Evolutionary conservation across 1,284 basidiomycete species (phyloP).

Genomic region (Tilletia setariae): DNA sequence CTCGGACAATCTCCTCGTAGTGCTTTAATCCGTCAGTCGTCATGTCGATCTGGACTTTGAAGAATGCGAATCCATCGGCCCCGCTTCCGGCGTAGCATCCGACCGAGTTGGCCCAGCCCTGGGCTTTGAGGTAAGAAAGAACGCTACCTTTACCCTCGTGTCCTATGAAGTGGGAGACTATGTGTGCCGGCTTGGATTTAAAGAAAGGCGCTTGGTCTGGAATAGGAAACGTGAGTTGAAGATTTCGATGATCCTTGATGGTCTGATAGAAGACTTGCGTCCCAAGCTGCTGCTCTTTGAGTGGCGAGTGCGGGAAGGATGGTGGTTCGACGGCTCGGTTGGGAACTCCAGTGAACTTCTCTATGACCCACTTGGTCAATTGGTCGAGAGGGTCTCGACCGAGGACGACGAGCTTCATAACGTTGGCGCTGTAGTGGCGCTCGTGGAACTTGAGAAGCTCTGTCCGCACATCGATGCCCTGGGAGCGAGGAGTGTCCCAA

Average conservation of each 20-base stretch:
- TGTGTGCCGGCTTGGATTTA: slow-evolving; percentile 73
- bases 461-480: slow-evolving; percentile 80
- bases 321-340: slow-evolving; percentile 67
- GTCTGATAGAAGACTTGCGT: slow-evolving; percentile 82
- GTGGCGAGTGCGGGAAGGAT: slow-evolving; percentile 72
- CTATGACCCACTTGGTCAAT: slow-evolving; percentile 68
- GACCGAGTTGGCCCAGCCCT: slow-evolving; percentile 84
- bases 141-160: slow-evolving; percentile 95
- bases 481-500: slow-evolving; percentile 61
- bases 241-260: slow-evolving; percentile 79
- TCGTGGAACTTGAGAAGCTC: slow-evolving; percentile 94
- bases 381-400: slow-evolving; percentile 84
- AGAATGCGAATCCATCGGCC: slow-evolving; percentile 77
- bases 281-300: slow-evolving; percentile 58
- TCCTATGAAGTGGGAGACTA: slow-evolving; percentile 82
- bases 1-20: slow-evolving; percentile 70
- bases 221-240: slow-evolving; percentile 75
- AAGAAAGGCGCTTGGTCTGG: slow-evolving; percentile 72
- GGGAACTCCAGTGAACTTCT: slow-evolving; percentile 71
- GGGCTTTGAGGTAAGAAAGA: slow-evolving; percentile 83
- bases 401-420: slow-evolving; percentile 87
- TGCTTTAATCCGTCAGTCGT: slow-evolving; percentile 85
- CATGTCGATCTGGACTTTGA: slow-evolving; percentile 77
- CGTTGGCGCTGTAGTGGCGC: slow-evolving; percentile 84
- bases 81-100: slow-evolving; percentile 69